Base-by-base conservation (phyloP, 1,284 basidiomycete genomes). In the Paramarasmius palmivorus region DNA sequence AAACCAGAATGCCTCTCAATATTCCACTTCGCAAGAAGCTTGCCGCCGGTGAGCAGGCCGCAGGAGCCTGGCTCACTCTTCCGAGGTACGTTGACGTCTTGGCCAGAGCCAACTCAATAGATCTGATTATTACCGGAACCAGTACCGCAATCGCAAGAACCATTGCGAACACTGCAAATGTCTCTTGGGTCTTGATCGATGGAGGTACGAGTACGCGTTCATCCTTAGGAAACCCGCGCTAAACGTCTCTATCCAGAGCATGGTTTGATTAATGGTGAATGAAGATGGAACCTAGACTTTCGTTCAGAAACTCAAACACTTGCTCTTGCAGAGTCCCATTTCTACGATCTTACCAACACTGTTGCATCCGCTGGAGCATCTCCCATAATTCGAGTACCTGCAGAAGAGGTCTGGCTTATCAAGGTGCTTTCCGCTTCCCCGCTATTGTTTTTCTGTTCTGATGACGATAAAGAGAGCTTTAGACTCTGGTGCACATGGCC, bases 401-500 rank as follows among this genome's bases (percentile, higher is more conserved):
- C 57, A 14, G 64, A 65, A n/a, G 64, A 66, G 51, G 50, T 55
- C 19, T 66, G 65, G 65, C 57, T 65, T 47, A 64, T 65, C 57
- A 66, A 66, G 57, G 63, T 58, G 48, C 34, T 23, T 50, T 12
- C 34, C 32, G 4, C 14, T 0, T 17, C 26, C 23, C 22, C 10
- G 6, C n/a, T 19, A 4, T 10, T 4, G 26, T 39, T 15, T 35
- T 25, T 9, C 20, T 46, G 23, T 14, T 38, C 15, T 25, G 22
- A 40, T 25, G 10, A 3, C 22, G 2, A 9, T 37, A 15, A 32
- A 66, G 63, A 59, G 65, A 41, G 65, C 65, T 8, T 58, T 69
- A 20, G 68, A 69, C 44, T 55, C 64, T 23, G 66, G 66, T n/a
- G 66, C 66, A 0, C 68, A 69, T 46, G 68, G 66, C 7, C 46